phyloP scores from a whole-genome alignment of 176 grass and related monocot genomes.

The Microstegium vimineum region DNA sequence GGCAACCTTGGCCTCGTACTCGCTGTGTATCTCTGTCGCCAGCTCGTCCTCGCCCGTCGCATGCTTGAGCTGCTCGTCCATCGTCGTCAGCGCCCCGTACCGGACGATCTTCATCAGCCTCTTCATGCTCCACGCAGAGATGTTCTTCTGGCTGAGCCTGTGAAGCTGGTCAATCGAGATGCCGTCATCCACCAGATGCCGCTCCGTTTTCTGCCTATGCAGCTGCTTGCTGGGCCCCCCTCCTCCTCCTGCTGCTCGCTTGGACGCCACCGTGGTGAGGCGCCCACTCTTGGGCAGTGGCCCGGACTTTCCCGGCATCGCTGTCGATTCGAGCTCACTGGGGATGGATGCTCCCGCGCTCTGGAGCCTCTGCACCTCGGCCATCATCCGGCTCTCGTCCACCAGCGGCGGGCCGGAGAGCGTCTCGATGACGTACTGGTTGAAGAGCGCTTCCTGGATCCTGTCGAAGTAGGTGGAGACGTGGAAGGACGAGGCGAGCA shows the following conservation, averaged over 20 bases:
- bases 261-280: conserved; percentile 30
- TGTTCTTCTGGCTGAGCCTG: conserved; percentile 85
- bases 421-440: conserved; percentile 94
- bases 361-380: conserved; percentile 77
- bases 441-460: conserved; percentile 93
- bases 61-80: conserved; percentile 67
- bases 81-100: conserved; percentile 64
- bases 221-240: conserved; percentile 42
- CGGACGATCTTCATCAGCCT: conserved; percentile 86
- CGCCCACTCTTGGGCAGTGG: conserved; percentile 36
- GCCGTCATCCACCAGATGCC: conserved; percentile 38
- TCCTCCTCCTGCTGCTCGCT: conserved; percentile 18
- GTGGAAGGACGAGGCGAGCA: conserved; percentile 90
- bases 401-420: conserved; percentile 77
- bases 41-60: conserved; percentile 51
- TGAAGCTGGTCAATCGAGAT: conserved; percentile 86
- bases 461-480: conserved; percentile 98
- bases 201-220: conserved; percentile 47
- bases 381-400: conserved; percentile 67
- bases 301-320: conserved; percentile 32
- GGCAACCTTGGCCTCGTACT: conserved; percentile 83
- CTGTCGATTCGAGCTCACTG: conserved; percentile 47
- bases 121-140: conserved; percentile 99
- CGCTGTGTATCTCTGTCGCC: conserved; percentile 67
- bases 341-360: conserved; percentile 62